Evolutionary conservation across 805 yeast species (phyloP).

Genomic region (Sugiyamaella floridensis): DNA sequence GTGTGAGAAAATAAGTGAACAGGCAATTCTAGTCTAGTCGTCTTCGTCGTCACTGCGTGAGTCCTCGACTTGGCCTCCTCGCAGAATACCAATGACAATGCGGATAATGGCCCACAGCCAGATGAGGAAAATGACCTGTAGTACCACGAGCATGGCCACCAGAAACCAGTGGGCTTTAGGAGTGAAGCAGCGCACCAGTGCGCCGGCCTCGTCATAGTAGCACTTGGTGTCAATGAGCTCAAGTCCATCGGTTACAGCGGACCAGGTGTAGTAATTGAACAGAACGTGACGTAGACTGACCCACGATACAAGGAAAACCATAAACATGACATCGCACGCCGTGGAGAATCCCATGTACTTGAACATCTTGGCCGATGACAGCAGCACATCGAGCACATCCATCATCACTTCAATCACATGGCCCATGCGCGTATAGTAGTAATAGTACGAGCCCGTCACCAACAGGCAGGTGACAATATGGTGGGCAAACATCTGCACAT

Average conservation of each 20-base stretch:
- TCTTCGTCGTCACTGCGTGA: slow-evolving; percentile 79
- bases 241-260: slow-evolving; percentile 44
- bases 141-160: slow-evolving; percentile 49
- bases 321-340: slow-evolving; percentile 63
- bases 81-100: slow-evolving; percentile 62
- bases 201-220: slow-evolving; percentile 22
- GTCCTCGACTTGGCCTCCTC: slow-evolving; percentile 77
- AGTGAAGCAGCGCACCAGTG: slow-evolving; percentile 30
- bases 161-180: slow-evolving; percentile 36
- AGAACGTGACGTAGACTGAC: slow-evolving; percentile 63
- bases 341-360: slow-evolving; percentile 59
- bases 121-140: slow-evolving; percentile 57
- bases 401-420: slow-evolving; percentile 68
- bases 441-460: slow-evolving; percentile 63
- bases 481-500: slow-evolving; percentile 79
- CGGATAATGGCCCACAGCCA: slow-evolving; percentile 73
- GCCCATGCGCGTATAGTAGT: slow-evolving; percentile 70
- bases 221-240: slow-evolving; percentile 33
- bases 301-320: slow-evolving; percentile 64
- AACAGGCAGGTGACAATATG: slow-evolving; percentile 73
- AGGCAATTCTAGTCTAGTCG: slow-evolving; percentile 16
- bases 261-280: slow-evolving; percentile 60
- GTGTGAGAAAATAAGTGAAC: too few relatives aligned
- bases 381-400: slow-evolving; percentile 74
- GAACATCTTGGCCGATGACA: slow-evolving; percentile 68